Percentiles rank a stretch among this genome's conserved stretches.
These are phyloP conservation scores for Prunus mira DNA, from an alignment of 306 rosid species.

Conservation along the genomic window DNA sequence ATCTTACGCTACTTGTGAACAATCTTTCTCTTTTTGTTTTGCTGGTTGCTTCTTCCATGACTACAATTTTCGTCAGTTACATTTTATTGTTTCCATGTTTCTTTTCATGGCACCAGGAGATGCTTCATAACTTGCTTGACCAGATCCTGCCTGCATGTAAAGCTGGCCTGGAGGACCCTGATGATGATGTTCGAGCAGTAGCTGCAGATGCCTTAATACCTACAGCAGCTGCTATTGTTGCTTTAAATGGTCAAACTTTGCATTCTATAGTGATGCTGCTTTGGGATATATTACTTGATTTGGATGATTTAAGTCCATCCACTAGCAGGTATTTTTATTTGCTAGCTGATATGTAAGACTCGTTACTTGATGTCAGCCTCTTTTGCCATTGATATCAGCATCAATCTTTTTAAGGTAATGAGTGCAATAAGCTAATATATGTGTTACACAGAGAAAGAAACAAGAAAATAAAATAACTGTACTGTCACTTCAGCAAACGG, in stretches of 20 bases:
- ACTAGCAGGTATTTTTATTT: slow-evolving; percentile 79
- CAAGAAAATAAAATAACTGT: neutral
- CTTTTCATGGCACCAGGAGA: slow-evolving; percentile 56
- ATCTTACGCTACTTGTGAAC: neutral
- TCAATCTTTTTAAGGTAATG: neutral
- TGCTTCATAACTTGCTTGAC: slow-evolving; percentile 84
- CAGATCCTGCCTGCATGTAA: slow-evolving; percentile 89
- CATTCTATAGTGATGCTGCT: slow-evolving; percentile 87
- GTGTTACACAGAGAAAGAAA: neutral
- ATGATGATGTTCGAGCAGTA: slow-evolving; percentile 97
- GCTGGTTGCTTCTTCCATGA: neutral
- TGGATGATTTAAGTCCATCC: slow-evolving; percentile 98
- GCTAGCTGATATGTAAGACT: neutral
- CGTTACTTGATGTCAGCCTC: neutral
- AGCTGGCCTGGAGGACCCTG: slow-evolving; percentile 94
- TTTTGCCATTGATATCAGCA: neutral
- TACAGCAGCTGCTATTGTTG: slow-evolving; percentile 77
- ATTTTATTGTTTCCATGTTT: slow-evolving; percentile 21
- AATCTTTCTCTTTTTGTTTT: neutral
- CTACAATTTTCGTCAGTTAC: neutral
- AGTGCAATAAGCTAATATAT: neutral
- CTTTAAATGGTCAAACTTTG: slow-evolving; percentile 67
- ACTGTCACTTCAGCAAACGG: neutral
- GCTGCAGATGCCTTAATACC: slow-evolving; percentile 99
- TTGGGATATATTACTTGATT: slow-evolving; percentile 95